Conservation (phyloP, 345 rosid species). For the Angophora floribunda region DNA sequence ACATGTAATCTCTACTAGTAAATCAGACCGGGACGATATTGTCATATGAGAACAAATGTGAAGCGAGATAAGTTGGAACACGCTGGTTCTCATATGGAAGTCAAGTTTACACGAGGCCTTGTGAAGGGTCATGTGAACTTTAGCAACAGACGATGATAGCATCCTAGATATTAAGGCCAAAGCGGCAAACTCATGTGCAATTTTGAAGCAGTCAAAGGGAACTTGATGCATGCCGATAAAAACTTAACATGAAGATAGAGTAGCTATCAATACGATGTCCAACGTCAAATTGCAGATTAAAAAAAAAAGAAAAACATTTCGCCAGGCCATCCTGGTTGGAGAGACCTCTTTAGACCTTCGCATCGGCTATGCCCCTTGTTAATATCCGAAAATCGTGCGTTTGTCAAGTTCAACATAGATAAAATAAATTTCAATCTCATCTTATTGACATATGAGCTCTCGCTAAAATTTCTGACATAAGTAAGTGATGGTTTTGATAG, state of each 20-base stretch:
- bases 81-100: not conserved
- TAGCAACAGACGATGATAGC: not conserved
- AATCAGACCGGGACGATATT: too few relatives aligned
- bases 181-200: not conserved
- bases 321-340: fast-evolving
- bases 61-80: not conserved
- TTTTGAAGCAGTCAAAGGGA: not conserved
- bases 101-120: not conserved
- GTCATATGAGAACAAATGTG: not conserved
- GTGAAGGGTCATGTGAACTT: not conserved
- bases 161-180: not conserved
- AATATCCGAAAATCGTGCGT: too few relatives aligned
- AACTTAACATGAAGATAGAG: not conserved
- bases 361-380: too few relatives aligned
- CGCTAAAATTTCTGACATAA: fast-evolving
- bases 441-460: not conserved
- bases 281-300: too few relatives aligned
- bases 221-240: not conserved
- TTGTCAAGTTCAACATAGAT: too few relatives aligned
- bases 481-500: not conserved
- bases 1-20: not conserved
- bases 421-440: too few relatives aligned
- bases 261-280: too few relatives aligned
- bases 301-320: too few relatives aligned
- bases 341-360: too few relatives aligned